These are phyloP conservation scores for Talaromyces proteolyticus DNA, from an alignment of 495 filamentous ascomycete genomes.

Conservation along the genomic window DNA sequence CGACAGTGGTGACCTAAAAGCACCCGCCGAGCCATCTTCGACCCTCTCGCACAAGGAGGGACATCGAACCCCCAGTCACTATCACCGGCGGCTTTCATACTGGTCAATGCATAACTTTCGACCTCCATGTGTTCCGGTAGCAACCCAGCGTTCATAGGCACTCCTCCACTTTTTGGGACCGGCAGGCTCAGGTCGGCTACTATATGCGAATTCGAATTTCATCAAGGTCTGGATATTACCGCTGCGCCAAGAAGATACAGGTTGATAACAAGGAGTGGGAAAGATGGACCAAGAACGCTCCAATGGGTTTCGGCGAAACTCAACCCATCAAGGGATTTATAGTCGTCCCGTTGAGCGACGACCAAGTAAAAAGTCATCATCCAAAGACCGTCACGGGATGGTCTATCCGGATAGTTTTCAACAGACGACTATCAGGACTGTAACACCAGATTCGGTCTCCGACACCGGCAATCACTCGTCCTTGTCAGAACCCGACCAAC, in stretches of 20 bases:
- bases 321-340: constrained; percentile 34
- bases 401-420: constrained; percentile 47
- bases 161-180: constrained; percentile 1
- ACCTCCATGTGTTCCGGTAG: constrained; percentile 45
- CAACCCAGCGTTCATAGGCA: constrained; percentile 15
- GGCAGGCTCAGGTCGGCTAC: not conserved
- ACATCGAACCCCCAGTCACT: no score
- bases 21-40: no score
- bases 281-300: constrained; percentile 42
- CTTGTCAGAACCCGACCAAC: constrained; percentile 32
- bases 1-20: no score
- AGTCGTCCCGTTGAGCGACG: constrained; percentile 43
- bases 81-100: not conserved
- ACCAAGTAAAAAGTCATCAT: constrained; percentile 48
- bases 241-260: not conserved
- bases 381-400: constrained; percentile 46
- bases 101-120: constrained; percentile 10
- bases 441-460: constrained; percentile 39
- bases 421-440: constrained; percentile 40
- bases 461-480: constrained; percentile 30
- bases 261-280: not conserved
- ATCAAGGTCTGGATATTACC: not conserved
- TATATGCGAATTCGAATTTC: not conserved
- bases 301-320: constrained; percentile 38
- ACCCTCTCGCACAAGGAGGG: no score